Evolutionary conservation across 164 flowering plant species (phyloP).

Genomic region (Magnolia changhungtana): DNA sequence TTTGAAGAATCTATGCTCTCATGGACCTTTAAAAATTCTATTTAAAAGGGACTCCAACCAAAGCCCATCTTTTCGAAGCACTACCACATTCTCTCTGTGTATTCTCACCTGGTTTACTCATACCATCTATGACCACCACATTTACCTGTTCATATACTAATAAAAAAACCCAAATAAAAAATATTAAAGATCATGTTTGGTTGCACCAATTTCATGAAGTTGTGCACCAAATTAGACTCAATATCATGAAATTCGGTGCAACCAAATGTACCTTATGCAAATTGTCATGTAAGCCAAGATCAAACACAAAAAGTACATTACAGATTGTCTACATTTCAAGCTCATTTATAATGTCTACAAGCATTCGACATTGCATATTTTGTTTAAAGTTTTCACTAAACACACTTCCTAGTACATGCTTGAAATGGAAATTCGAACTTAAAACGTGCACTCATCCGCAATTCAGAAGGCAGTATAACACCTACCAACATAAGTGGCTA

Average conservation of each 20-base stretch:
- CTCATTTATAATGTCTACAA: neutral
- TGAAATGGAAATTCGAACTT: neutral
- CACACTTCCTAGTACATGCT: neutral
- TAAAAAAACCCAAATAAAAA: too few relatives aligned
- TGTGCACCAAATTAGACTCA: too few relatives aligned
- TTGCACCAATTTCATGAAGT: too few relatives aligned
- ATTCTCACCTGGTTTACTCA: too few relatives aligned
- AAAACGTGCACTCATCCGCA: neutral
- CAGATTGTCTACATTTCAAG: neutral
- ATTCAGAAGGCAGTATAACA: neutral
- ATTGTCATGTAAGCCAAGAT: too few relatives aligned
- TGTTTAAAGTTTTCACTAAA: neutral
- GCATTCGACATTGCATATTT: neutral
- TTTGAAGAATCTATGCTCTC: constrained; percentile 1
- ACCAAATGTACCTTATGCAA: too few relatives aligned
- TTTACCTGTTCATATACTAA: too few relatives aligned
- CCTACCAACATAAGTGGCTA: constrained; percentile 1
- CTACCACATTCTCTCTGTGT: neutral
- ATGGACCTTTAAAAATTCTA: constrained; percentile 3
- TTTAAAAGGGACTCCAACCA: constrained; percentile 4
- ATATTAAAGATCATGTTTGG: too few relatives aligned
- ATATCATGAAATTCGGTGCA: too few relatives aligned
- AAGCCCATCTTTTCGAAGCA: constrained; percentile 4
- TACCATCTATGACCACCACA: too few relatives aligned
- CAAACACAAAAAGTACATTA: too few relatives aligned